These are phyloP conservation scores for Leptodontidium sp. DNA, from an alignment of 2,329 filamentous ascomycete species.

Conservation along the genomic window DNA sequence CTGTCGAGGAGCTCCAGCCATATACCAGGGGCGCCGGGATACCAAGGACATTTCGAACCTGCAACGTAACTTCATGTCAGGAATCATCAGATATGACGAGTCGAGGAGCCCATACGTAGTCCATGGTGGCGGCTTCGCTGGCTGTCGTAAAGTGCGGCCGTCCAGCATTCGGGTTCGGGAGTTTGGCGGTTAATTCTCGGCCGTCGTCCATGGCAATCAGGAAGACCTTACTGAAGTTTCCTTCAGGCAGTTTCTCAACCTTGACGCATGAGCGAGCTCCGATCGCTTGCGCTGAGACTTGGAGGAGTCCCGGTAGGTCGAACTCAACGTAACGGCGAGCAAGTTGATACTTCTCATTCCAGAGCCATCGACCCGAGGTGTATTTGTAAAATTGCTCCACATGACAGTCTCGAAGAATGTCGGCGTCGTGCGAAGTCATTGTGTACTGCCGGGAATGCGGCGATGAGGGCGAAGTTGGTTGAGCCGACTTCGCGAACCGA, in stretches of 20 bases:
- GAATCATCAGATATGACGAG: background rate
- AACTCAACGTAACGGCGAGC: background rate
- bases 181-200: conserved; percentile 1
- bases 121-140: background rate
- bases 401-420: background rate
- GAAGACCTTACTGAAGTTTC: background rate
- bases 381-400: conserved; percentile 1
- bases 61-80: background rate
- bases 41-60: background rate
- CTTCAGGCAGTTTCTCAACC: conserved; percentile 1
- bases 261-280: background rate
- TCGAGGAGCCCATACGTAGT: background rate
- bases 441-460: background rate
- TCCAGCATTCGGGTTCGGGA: background rate
- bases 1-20: background rate
- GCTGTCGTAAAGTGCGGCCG: background rate
- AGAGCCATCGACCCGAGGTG: background rate
- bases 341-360: background rate
- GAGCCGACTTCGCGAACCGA: background rate
- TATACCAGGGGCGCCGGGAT: background rate
- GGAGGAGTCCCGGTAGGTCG: background rate
- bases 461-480: background rate
- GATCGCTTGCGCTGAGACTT: background rate
- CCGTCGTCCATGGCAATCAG: background rate
- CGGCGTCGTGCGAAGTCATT: background rate